These are phyloP conservation scores for Verbascum thapsus DNA, from an alignment of 257 asterid species.

Conservation along the genomic window DNA sequence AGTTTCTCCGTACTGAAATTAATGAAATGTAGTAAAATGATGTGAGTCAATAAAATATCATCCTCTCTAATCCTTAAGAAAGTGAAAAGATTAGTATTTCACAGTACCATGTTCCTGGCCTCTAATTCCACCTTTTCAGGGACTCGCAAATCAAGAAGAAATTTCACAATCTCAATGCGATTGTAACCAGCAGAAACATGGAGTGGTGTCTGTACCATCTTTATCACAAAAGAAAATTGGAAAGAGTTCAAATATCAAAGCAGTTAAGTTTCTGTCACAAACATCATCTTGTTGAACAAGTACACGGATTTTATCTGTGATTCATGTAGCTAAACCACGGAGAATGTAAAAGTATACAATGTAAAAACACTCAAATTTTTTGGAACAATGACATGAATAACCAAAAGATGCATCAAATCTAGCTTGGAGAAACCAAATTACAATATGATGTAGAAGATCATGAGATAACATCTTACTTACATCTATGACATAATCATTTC, in stretches of 20 bases:
- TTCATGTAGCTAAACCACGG: background rate
- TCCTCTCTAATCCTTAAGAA: constrained; percentile 1
- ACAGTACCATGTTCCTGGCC: constrained; percentile 83
- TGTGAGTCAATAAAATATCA: constrained; percentile 23
- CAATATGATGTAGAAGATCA: background rate
- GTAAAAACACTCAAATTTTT: background rate
- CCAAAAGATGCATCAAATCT: constrained; percentile 1
- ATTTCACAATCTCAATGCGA: constrained; percentile 68
- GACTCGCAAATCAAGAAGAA: constrained; percentile 76
- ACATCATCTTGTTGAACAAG: background rate
- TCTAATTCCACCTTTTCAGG: constrained; percentile 83
- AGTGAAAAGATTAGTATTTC: constrained; percentile 7
- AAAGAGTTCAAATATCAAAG: constrained; percentile 19
- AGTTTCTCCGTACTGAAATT: constrained; percentile 89
- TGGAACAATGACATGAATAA: background rate
- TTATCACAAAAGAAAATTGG: constrained; percentile 25
- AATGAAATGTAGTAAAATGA: constrained; percentile 25
- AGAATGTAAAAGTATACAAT: background rate
- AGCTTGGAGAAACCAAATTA: too few relatives aligned
- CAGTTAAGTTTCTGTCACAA: constrained; percentile 11
- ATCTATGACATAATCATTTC: constrained; percentile 11
- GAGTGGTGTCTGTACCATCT: constrained; percentile 98
- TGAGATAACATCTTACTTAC: background rate
- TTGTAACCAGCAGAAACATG: constrained; percentile 97
- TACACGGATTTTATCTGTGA: background rate